These are phyloP conservation scores for Schoenoplectus triqueter DNA, from an alignment of 202 grass and related monocot species.

Conservation along the genomic window DNA sequence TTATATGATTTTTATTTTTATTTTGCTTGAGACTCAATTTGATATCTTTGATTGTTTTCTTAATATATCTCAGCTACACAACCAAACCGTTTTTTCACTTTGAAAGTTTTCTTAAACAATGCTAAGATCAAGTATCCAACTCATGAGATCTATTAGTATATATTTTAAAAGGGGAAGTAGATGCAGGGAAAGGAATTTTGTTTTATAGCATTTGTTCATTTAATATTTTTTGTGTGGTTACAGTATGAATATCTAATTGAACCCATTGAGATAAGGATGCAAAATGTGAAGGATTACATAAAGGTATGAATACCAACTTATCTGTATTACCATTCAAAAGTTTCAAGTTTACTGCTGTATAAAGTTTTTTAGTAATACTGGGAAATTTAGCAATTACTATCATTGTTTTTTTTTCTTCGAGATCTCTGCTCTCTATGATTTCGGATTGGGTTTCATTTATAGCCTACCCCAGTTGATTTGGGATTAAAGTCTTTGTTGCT, in stretches of 20 bases:
- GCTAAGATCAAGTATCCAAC: neutral
- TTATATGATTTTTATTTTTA: neutral
- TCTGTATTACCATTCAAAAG: neutral
- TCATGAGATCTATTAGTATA: neutral
- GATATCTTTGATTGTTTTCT: neutral
- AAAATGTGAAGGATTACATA: constrained; percentile 80
- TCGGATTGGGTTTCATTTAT: no score
- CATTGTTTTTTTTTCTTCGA: no score
- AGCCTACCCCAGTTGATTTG: no score
- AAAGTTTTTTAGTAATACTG: constrained; percentile 7
- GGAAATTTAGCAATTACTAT: no score
- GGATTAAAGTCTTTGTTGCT: no score
- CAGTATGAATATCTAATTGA: constrained; percentile 88
- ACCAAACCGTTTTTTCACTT: neutral
- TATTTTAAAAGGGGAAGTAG: neutral
- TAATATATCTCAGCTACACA: neutral
- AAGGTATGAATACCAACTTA: constrained; percentile 52
- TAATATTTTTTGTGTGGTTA: constrained; percentile 9
- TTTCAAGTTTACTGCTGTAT: neutral
- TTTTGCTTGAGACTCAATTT: neutral
- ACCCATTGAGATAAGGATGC: constrained; percentile 70
- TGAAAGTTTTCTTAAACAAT: neutral
- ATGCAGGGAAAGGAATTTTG: neutral
- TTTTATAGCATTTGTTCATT: neutral
- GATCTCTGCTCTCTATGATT: no score